phyloP scores from a whole-genome alignment of 768 basidiomycete species.

The Xanthoconium purpureum region DNA sequence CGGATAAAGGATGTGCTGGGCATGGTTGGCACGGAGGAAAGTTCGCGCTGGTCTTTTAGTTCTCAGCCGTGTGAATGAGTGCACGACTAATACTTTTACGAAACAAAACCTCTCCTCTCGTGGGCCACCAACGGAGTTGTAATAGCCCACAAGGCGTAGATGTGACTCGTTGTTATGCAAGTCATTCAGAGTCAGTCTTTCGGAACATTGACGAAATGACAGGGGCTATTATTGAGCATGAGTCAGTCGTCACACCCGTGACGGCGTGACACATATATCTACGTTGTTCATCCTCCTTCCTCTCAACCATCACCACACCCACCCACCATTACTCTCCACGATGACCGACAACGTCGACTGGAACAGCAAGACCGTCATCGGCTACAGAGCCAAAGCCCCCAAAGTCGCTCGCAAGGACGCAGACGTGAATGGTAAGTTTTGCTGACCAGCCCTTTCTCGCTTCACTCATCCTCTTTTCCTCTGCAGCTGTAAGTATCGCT shows the following conservation, averaged over 20 bases:
- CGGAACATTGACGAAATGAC: too few relatives aligned
- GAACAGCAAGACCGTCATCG: slow-evolving; percentile 74
- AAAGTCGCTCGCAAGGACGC: slow-evolving; percentile 61
- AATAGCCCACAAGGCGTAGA: too few relatives aligned
- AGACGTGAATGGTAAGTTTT: slow-evolving; percentile 50
- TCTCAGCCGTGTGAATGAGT: too few relatives aligned
- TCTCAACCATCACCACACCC: slow-evolving; percentile 14
- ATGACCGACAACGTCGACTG: slow-evolving; percentile 58
- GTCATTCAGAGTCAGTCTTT: too few relatives aligned
- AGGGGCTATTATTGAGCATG: not conserved
- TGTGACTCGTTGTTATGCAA: too few relatives aligned
- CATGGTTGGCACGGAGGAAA: slow-evolving; percentile 21
- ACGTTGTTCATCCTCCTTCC: not conserved
- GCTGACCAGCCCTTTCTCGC: not conserved
- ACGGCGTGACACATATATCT: slow-evolving; percentile 1
- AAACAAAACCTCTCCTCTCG: too few relatives aligned
- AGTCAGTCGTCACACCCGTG: not conserved
- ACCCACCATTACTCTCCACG: not conserved
- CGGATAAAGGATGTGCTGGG: slow-evolving; percentile 50
- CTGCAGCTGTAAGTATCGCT: slow-evolving; percentile 37
- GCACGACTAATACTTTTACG: too few relatives aligned
- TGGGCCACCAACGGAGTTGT: too few relatives aligned
- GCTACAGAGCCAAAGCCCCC: slow-evolving; percentile 57
- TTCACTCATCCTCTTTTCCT: too few relatives aligned
- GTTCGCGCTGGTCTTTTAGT: too few relatives aligned